Conservation (phyloP, 768 basidiomycete genomes). For the Hypsizygus marmoreus region DNA sequence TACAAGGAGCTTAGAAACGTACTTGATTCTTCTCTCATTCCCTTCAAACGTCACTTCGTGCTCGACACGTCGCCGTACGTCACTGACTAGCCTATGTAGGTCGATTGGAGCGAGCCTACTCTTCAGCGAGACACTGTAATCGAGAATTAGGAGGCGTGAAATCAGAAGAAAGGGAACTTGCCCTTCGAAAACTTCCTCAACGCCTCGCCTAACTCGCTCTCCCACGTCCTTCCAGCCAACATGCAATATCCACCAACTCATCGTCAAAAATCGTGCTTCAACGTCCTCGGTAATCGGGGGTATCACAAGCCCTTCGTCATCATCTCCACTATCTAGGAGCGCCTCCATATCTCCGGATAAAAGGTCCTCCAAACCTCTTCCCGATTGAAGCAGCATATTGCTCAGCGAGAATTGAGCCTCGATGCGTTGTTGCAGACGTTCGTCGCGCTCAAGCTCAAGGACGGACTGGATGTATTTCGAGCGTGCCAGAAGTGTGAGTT, state of each 20-base stretch:
- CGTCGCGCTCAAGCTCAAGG: constrained; percentile 59
- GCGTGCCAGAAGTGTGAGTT: constrained; percentile 84
- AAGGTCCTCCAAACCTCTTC: constrained; percentile 24
- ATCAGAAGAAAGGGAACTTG: constrained; percentile 36
- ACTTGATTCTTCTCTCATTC: constrained; percentile 58
- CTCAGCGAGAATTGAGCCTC: constrained; percentile 41
- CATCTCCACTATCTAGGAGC: constrained; percentile 21
- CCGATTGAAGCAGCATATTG: constrained; percentile 35
- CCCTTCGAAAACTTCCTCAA: constrained; percentile 86
- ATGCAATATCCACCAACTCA: constrained; percentile 93
- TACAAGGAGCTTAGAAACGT: constrained; percentile 20
- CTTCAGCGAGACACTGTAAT: constrained; percentile 78
- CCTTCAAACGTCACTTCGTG: constrained; percentile 66
- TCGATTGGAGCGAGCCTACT: constrained; percentile 70
- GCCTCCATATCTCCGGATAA: constrained; percentile 22
- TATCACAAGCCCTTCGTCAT: constrained; percentile 23
- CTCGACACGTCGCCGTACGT: constrained; percentile 79
- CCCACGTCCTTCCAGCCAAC: constrained; percentile 89
- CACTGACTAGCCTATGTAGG: constrained; percentile 64
- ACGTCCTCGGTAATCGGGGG: constrained; percentile 57
- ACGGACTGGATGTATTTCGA: constrained; percentile 77
- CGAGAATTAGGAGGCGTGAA: constrained; percentile 1
- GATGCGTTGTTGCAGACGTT: constrained; percentile 48
- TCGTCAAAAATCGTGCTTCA: constrained; percentile 78
- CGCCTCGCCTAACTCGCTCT: constrained; percentile 68